phyloP scores from a whole-genome alignment of 345 rosid species.

The Angophora floribunda region DNA sequence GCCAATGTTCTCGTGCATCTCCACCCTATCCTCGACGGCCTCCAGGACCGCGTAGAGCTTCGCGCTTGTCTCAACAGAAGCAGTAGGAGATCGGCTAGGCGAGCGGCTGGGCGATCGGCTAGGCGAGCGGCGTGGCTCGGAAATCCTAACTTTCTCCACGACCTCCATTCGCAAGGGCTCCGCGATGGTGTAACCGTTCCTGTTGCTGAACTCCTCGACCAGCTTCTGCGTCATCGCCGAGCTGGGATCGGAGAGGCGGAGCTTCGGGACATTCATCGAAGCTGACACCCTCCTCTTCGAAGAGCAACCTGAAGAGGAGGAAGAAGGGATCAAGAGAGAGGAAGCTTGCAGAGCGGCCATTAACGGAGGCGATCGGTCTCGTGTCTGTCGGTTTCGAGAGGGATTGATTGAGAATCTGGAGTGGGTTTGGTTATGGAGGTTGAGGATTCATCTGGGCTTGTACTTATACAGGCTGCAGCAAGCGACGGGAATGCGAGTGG shows the following conservation, averaged over 20 bases:
- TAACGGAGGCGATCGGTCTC: background rate
- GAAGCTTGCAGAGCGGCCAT: background rate
- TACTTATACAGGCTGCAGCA: background rate
- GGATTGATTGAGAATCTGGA: background rate
- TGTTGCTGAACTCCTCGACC: background rate
- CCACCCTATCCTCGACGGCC: slow-evolving; percentile 48
- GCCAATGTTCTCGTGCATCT: slow-evolving; percentile 61
- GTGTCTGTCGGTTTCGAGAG: background rate
- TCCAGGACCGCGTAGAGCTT: slow-evolving; percentile 39
- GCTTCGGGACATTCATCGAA: background rate
- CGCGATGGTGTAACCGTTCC: background rate
- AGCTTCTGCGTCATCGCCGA: background rate
- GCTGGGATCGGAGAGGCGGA: background rate
- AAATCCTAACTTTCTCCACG: background rate
- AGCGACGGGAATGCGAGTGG: background rate
- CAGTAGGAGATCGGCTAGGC: background rate
- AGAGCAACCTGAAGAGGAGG: background rate
- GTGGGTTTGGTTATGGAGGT: background rate
- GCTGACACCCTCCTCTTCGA: background rate
- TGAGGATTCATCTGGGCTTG: background rate
- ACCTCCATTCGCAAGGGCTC: background rate
- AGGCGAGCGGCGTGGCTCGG: background rate
- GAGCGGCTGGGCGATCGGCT: background rate
- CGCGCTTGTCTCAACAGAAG: background rate
- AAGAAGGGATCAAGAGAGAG: background rate